phyloP scores from a whole-genome alignment of 2,329 filamentous ascomycete genomes.

The Beauveria sp. region DNA sequence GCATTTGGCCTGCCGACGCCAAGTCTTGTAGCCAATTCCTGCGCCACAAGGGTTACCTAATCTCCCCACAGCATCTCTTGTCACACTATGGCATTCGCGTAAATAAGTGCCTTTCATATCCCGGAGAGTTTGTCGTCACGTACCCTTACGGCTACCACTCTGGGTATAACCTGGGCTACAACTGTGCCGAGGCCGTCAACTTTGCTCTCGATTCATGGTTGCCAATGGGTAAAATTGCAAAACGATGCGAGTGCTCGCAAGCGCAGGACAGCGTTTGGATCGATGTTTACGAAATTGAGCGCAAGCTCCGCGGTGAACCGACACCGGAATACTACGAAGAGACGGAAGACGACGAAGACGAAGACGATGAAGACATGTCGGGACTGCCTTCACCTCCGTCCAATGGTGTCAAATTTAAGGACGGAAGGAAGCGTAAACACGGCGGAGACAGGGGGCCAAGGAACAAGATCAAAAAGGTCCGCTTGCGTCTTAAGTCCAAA shows the following conservation, averaged over 20 bases:
- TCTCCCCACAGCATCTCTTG: constrained; percentile 81
- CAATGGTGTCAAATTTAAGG: constrained; percentile 59
- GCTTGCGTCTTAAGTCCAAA: constrained; percentile 63
- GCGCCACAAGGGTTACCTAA: constrained; percentile 93
- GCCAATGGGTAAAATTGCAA: constrained; percentile 88
- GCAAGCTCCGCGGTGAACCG: constrained; percentile 83
- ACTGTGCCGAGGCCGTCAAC: constrained; percentile 97
- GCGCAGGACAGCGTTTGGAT: constrained; percentile 98
- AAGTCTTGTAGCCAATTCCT: constrained; percentile 96
- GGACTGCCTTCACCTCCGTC: constrained; percentile 73
- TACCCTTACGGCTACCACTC: constrained; percentile 99
- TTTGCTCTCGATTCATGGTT: constrained; percentile 95
- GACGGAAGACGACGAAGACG: constrained; percentile 58
- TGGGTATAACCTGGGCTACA: constrained; percentile 95
- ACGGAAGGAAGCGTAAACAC: constrained; percentile 53
- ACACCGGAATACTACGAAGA: constrained; percentile 71
- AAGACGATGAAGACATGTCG: constrained; percentile 48
- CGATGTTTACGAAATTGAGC: constrained; percentile 90
- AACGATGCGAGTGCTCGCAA: constrained; percentile 91
- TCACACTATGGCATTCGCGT: constrained; percentile 91
- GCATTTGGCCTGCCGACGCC: constrained; percentile 86
- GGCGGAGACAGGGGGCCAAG: constrained; percentile 31
- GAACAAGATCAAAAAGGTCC: constrained; percentile 68
- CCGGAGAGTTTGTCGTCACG: constrained; percentile 96
- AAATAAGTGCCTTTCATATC: constrained; percentile 90